These are phyloP conservation scores for Neurospora sp. DNA, from an alignment of 495 filamentous ascomycete genomes.

Conservation along the genomic window DNA sequence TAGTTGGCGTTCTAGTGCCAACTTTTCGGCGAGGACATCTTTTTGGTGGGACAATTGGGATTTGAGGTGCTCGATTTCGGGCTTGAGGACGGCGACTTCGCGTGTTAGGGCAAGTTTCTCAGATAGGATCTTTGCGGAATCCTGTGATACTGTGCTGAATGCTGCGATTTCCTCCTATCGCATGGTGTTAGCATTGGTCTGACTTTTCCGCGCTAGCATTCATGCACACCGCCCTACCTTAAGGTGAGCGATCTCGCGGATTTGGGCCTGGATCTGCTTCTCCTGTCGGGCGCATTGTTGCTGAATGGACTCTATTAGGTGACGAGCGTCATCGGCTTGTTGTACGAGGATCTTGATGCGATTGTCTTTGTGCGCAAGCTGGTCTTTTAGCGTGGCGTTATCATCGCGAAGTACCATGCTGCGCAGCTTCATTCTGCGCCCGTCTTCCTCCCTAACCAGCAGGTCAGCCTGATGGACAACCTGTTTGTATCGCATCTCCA, in stretches of 20 bases:
- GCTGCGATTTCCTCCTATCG: slow-evolving; percentile 57
- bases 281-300: slow-evolving; percentile 48
- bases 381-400: slow-evolving; percentile 33
- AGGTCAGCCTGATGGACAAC: slow-evolving; percentile 46
- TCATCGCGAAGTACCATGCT: slow-evolving; percentile 62
- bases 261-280: slow-evolving; percentile 43
- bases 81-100: slow-evolving; percentile 58
- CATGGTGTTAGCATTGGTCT: slow-evolving; percentile 8
- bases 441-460: slow-evolving; percentile 57
- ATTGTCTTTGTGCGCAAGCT: slow-evolving; percentile 36
- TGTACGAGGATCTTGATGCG: slow-evolving; percentile 51
- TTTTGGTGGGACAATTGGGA: slow-evolving; percentile 59
- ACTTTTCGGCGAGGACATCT: slow-evolving; percentile 58
- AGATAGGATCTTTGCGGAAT: slow-evolving; percentile 58
- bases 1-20: slow-evolving; percentile 63
- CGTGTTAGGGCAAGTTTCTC: slow-evolving; percentile 68
- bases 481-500: slow-evolving; percentile 60
- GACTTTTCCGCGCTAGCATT: background rate
- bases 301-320: slow-evolving; percentile 45
- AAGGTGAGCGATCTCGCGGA: slow-evolving; percentile 54
- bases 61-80: slow-evolving; percentile 69
- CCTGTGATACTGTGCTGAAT: slow-evolving; percentile 49
- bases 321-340: slow-evolving; percentile 44
- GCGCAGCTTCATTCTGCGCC: slow-evolving; percentile 53
- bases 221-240: slow-evolving; percentile 40